Evolutionary conservation across 345 rosid genomes (phyloP), one percentile per base, ranked within the genome.

Genomic region (Bruguiera parviflora): DNA sequence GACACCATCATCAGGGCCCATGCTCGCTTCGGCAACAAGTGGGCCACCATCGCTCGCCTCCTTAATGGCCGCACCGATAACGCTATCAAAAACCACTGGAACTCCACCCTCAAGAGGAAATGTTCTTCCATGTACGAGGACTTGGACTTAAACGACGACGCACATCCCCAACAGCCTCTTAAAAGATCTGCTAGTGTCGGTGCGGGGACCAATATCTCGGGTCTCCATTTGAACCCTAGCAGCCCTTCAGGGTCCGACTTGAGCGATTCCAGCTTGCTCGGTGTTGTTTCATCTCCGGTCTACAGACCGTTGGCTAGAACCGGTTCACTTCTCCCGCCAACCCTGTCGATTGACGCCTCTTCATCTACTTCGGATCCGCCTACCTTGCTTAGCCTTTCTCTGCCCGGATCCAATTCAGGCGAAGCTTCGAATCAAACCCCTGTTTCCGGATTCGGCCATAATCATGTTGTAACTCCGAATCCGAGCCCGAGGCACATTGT

Each of bases 11-110:
- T 91, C 73, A 71, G 87, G 43, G 98, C 98, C 7, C 98, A 94
- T 61, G 89, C 92, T 11, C 83, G 89, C 6, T 84, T 89, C 33
- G 98, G 98, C 43, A 92, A 92, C 82, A 92, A 90, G 81, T 92
- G 98, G 98, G 98, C 98, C 0, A 90, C 96, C 51, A 93, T 93
- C 80, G 93, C 98, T 0, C 89, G 97, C 27, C 91, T 93, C 3
- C 93, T 93, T 63, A 85, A 83, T 58, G 98, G 98, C 32, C 86
- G 98, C 25, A 93, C 98, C 24, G 97, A 89, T 66, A 93, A 93
- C 93, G 96, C 97, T 19, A 85, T 91, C 24, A 93, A 93, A 74
- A 93, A 93, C 28, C 98, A 90, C 79, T 92, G 98, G 98, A 90
- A 93, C 87, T 93, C 98, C 0, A 92, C 98, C 53, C 83, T 93